Conservation (phyloP, 176 grass and related monocot genomes). For the Juncus effusus region DNA sequence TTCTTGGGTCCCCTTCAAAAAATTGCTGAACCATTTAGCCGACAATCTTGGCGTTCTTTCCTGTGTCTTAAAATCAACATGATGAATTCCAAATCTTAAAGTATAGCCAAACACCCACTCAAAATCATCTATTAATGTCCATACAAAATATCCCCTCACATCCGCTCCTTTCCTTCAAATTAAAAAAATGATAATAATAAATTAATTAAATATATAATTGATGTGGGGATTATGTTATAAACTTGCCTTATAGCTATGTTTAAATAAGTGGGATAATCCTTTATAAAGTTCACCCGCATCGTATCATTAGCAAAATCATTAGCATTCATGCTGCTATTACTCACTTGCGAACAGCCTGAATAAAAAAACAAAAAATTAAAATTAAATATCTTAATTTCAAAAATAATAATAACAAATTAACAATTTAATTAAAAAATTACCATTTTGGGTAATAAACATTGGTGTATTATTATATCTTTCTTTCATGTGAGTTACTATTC, state of each 20-base stretch:
- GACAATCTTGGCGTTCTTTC: constrained; percentile 43
- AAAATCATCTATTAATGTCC: constrained; percentile 57
- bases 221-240: not conserved
- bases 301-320: constrained; percentile 31
- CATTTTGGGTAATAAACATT: constrained; percentile 56
- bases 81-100: constrained; percentile 36
- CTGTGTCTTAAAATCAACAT: constrained; percentile 43
- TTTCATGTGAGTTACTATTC: constrained; percentile 34
- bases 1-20: constrained; percentile 24
- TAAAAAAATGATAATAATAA: not conserved
- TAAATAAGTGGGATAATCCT: constrained; percentile 37
- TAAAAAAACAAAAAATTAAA: not conserved
- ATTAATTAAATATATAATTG: not conserved
- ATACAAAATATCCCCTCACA: constrained; percentile 53
- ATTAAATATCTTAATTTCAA: constrained; percentile 1
- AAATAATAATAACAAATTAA: not conserved
- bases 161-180: constrained; percentile 48
- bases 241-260: constrained; percentile 43
- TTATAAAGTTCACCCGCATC: constrained; percentile 35
- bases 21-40: constrained; percentile 39
- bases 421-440: constrained; percentile 26
- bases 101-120: constrained; percentile 46
- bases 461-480: constrained; percentile 45
- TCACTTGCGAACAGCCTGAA: constrained; percentile 43
- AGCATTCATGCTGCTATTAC: not conserved